Evolutionary conservation across 1,139 yeast genomes (phyloP), one percentile per base, ranked within the genome.

Genomic region (Yamadazyma jaroonii): DNA sequence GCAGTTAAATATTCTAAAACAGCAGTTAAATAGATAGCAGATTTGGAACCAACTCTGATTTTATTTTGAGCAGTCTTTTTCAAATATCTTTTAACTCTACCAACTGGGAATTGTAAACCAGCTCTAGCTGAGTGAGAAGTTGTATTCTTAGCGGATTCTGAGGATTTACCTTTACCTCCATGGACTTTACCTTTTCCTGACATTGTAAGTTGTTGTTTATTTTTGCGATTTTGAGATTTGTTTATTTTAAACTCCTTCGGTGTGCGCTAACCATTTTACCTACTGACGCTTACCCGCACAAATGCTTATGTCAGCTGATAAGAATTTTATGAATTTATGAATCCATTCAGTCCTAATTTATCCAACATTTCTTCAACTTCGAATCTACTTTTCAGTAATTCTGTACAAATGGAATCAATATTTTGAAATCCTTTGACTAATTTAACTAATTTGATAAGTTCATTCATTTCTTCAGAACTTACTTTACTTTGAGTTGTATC

Each of bases 91-190:
- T 92, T 89, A 56, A 92, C 89, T 79, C 99, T 88, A 38, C 99
- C 99, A 25, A 94, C 98, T 34, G 99, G 99, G 70, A 92, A 92
- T 63, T 88, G 97, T 58, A 92, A 75, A 21, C 98, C 98, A 22
- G 98, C 98, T 62, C 96, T 84, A 12, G 97, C 96, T 13, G 97
- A 88, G 56, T 90, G 96, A 13, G 97, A 89, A 54, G 88, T 80
- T 47, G 87, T 70, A 23, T 64, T 59, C 65, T 85, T 79, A 46
- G 77, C 67, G 42, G 82, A 74, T 48, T 72, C 76, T 38, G 95
- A 85, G 34, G 95, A 86, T 58, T 89, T 89, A 50, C 96, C 96
- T 66, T 89, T 89, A 59, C 96, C 96, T 57, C 96, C 96, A 69
- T 90, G 96, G 48, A 86, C 95, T 79, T 90, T 90, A 53, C 97